Evolutionary conservation across 306 rosid genomes (phyloP).

Genomic region (Ochetophila trinervis): DNA sequence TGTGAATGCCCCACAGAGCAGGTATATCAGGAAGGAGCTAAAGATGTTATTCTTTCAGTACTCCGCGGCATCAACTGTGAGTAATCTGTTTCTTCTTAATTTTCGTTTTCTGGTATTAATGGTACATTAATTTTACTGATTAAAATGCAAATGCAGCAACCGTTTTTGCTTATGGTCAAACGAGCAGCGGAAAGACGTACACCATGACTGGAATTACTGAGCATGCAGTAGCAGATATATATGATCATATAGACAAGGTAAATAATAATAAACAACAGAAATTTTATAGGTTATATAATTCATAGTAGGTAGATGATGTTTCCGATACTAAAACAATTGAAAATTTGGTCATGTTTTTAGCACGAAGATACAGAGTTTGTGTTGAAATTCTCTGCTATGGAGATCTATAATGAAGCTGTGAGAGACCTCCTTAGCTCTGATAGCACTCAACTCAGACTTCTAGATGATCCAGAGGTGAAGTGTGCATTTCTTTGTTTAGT

Average conservation of each 20-base stretch:
- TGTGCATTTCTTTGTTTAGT: neutral
- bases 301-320: neutral
- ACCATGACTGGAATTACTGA: constrained; percentile 84
- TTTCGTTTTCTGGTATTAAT: constrained; percentile 12
- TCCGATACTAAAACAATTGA: constrained; percentile 11
- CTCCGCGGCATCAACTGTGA: constrained; percentile 86
- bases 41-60: constrained; percentile 79
- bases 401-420: constrained; percentile 88
- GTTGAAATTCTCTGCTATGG: constrained; percentile 86
- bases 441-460: constrained; percentile 58
- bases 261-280: neutral
- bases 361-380: constrained; percentile 63
- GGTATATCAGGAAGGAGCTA: constrained; percentile 77
- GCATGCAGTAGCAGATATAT: constrained; percentile 64
- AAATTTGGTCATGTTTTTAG: constrained; percentile 39
- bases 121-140: constrained; percentile 6
- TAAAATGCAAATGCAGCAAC: constrained; percentile 49
- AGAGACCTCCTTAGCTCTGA: constrained; percentile 66
- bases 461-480: constrained; percentile 90
- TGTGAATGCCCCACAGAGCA: constrained; percentile 47
- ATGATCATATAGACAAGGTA: constrained; percentile 61
- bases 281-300: neutral
- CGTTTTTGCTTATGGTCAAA: constrained; percentile 92
- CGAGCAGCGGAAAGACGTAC: constrained; percentile 97
- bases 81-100: constrained; percentile 23